Evolutionary conservation across 441 rosid species (phyloP), one percentile per base, ranked within the genome.

Genomic region (Brassica hybrid): DNA sequence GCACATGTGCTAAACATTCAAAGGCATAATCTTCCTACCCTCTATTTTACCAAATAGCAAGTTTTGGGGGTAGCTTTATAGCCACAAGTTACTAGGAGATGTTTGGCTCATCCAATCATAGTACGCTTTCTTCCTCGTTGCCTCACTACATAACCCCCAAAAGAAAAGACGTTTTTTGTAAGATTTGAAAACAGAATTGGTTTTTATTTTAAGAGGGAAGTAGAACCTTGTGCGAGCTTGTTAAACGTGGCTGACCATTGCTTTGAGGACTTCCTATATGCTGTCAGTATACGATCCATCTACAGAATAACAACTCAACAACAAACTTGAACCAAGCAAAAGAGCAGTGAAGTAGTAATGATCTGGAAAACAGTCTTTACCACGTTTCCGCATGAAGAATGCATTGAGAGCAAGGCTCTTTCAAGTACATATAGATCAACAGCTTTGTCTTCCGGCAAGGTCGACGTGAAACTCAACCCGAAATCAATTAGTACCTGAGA

Each of bases 351-450:
- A 77, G 16, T 48, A 45, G 52, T 45, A 27, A 43, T 32, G 54
- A 58, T 54, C 1, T 25, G 43, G 12, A 66, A 14, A 66, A 59
- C 50, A 34, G 17, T 48, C 89, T 4, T 84, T 85, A 96, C 98
- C 97, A 96, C 99, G 85, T 92, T 86, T 71, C 98, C 97, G 30
- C 99, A 96, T 12, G 94, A 88, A 48, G 98, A 96, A 82, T 93
- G 99, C 98, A 93, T 87, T 1, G 97, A 90, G 69, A 95, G 84
- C 77, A 93, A 86, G 2, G 97, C 97, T 82, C 99, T 84, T 83
- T 95, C 98, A n/a, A 95, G 97, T 7, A 93, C 98, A 79, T 95
- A 95, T 57, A 95, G 84, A 80, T 93, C 98, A 61, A 95, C 98
- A 68, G 97, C 97, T 83, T 90, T 95, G 80, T 95, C 97, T 81